These are phyloP conservation scores for Elsinoe arachidis DNA, from an alignment of 2,329 filamentous ascomycete species.

Conservation along the genomic window DNA sequence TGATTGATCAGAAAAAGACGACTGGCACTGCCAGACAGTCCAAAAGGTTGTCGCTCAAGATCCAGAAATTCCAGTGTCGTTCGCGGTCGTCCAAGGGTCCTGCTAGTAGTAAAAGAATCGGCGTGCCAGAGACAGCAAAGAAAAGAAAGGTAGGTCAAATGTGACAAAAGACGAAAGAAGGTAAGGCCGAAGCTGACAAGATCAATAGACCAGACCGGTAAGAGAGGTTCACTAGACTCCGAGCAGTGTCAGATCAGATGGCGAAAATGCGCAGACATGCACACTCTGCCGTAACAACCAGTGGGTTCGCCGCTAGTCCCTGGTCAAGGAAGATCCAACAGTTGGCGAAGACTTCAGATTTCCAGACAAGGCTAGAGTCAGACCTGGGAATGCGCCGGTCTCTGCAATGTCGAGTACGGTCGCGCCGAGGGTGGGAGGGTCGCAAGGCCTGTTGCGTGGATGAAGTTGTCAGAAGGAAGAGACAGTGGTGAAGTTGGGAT, in stretches of 20 bases:
- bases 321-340: constrained; percentile 10
- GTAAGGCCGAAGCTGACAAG: constrained; percentile 6
- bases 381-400: neutral
- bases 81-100: neutral
- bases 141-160: neutral
- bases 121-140: neutral
- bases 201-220: neutral
- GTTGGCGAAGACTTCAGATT: constrained; percentile 12
- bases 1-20: neutral
- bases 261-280: constrained; percentile 1
- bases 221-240: constrained; percentile 1
- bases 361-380: neutral
- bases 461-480: constrained; percentile 6
- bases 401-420: neutral
- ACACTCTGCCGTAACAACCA: constrained; percentile 6
- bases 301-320: constrained; percentile 10
- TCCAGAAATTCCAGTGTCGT: neutral
- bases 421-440: neutral
- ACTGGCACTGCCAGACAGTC: constrained; percentile 1
- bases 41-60: neutral
- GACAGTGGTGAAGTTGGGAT: constrained; percentile 6
- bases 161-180: constrained; percentile 1
- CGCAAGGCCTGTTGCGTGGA: neutral
- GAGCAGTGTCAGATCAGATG: neutral
- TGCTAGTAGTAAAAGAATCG: neutral